These are phyloP conservation scores for Kurtzmaniella quercitrusa DNA, from an alignment of 1,139 yeast genomes.

Conservation along the genomic window DNA sequence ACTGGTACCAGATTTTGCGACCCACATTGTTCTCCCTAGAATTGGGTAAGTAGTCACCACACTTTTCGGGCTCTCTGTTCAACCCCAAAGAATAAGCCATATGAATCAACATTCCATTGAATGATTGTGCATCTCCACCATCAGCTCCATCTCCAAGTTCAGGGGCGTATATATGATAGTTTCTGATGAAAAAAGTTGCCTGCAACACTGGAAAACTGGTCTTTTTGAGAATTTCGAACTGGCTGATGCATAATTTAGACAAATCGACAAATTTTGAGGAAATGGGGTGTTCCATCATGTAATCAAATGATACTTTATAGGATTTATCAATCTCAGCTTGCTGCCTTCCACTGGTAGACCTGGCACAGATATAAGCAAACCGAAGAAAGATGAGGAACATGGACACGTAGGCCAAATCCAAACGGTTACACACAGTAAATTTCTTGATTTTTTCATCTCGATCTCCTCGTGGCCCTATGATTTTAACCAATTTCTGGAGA, in stretches of 20 bases:
- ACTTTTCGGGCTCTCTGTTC: slow-evolving; percentile 46
- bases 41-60: slow-evolving; percentile 21
- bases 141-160: slow-evolving; percentile 25
- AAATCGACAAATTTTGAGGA: slow-evolving; percentile 23
- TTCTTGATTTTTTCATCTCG: slow-evolving; percentile 12
- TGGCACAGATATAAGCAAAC: slow-evolving; percentile 20
- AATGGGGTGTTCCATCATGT: slow-evolving; percentile 26
- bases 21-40: slow-evolving; percentile 32
- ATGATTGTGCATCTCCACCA: slow-evolving; percentile 32
- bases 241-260: slow-evolving; percentile 24
- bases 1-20: slow-evolving; percentile 51
- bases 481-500: slow-evolving; percentile 13
- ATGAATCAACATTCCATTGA: slow-evolving; percentile 42
- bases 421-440: slow-evolving; percentile 12
- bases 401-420: slow-evolving; percentile 17
- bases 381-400: slow-evolving; percentile 18
- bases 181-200: slow-evolving; percentile 23
- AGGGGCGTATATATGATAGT: slow-evolving; percentile 25
- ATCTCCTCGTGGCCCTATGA: slow-evolving; percentile 24
- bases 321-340: slow-evolving; percentile 4
- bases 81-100: slow-evolving; percentile 49
- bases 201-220: slow-evolving; percentile 42
- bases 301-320: slow-evolving; percentile 9
- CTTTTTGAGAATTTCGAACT: slow-evolving; percentile 29
- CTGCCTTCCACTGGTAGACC: slow-evolving; percentile 12